phyloP scores from a whole-genome alignment of 345 rosid genomes.

The Linum trigynum region DNA sequence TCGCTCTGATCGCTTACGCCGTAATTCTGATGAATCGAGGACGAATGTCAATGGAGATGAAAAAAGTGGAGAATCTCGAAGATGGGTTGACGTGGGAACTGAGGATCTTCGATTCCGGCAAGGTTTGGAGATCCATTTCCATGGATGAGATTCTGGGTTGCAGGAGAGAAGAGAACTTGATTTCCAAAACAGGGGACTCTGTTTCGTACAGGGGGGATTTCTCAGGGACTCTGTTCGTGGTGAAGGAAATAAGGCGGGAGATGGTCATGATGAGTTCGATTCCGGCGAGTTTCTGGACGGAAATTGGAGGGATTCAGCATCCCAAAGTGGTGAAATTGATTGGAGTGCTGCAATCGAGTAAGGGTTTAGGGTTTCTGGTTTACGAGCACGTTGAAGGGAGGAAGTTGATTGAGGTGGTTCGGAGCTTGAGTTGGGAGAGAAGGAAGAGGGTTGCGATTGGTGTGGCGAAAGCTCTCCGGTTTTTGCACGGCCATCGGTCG shows the following conservation, averaged over 20 bases:
- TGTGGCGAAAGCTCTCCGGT: constrained; percentile 48
- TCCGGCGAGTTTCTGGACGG: constrained; percentile 28
- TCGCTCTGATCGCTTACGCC: constrained; percentile 25
- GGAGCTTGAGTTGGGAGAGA: constrained; percentile 50
- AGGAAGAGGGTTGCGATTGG: constrained; percentile 51
- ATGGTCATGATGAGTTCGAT: constrained; percentile 15
- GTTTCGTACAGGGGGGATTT: constrained; percentile 20
- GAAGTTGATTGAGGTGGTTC: constrained; percentile 34
- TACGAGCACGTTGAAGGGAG: constrained; percentile 50
- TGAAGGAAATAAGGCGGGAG: constrained; percentile 33
- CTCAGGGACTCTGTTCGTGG: constrained; percentile 24
- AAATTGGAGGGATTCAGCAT: constrained; percentile 37
- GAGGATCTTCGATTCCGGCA: constrained; percentile 38
- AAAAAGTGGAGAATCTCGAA: constrained; percentile 46
- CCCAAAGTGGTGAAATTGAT: constrained; percentile 48
- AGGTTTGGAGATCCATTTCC: constrained; percentile 30
- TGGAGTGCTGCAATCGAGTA: constrained; percentile 47
- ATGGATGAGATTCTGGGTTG: constrained; percentile 35
- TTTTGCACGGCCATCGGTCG: constrained; percentile 42
- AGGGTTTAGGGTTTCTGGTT: constrained; percentile 32
- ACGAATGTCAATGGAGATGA: constrained; percentile 24
- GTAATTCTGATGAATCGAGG: constrained; percentile 24
- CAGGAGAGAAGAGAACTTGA: constrained; percentile 34
- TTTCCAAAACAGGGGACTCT: constrained; percentile 21
- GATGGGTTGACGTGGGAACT: constrained; percentile 57